A percentile compares a stretch with the other conserved stretches of the same genome.
phyloP scores from a whole-genome alignment of 208 protist genomes.

The Acanthamoeba healyi region DNA sequence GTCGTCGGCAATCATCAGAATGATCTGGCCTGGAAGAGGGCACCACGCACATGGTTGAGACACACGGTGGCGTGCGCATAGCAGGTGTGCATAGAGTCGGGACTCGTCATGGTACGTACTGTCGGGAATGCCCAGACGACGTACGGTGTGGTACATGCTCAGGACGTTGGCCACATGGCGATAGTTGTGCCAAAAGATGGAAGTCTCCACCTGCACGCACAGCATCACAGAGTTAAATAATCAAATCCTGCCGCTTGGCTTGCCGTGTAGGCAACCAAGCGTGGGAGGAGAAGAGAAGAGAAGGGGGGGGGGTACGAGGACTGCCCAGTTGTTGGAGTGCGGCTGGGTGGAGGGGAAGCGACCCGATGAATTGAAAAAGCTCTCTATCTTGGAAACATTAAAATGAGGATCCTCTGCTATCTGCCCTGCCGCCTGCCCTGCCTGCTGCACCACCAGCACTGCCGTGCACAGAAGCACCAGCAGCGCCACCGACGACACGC shows the following conservation, averaged over 20 bases:
- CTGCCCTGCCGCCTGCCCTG: not conserved
- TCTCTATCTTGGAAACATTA: slow-evolving; percentile 43
- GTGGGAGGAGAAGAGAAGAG: not conserved
- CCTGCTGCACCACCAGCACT: not conserved
- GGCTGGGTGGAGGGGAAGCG: not conserved
- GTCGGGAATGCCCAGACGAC: slow-evolving; percentile 94
- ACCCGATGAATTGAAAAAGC: slow-evolving; percentile 46
- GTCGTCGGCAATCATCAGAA: slow-evolving; percentile 98
- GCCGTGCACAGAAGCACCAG: not conserved
- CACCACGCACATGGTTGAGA: too few relatives aligned
- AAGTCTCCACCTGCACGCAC: slow-evolving; percentile 91
- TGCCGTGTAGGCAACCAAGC: too few relatives aligned
- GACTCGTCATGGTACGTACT: not conserved
- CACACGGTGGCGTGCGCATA: too few relatives aligned
- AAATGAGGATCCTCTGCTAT: slow-evolving; percentile 66
- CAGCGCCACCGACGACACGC: not conserved
- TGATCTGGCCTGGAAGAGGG: slow-evolving; percentile 86
- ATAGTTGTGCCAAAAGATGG: slow-evolving; percentile 98
- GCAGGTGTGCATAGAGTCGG: not conserved
- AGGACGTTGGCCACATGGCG: slow-evolving; percentile 97
- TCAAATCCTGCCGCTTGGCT: not conserved
- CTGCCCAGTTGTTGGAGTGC: slow-evolving; percentile 70
- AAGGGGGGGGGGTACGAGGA: not conserved
- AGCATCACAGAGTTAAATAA: not conserved
- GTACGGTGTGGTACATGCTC: slow-evolving; percentile 96